Base-by-base conservation (phyloP, 768 basidiomycete species). In the Macrolepiota fuliginosa region DNA sequence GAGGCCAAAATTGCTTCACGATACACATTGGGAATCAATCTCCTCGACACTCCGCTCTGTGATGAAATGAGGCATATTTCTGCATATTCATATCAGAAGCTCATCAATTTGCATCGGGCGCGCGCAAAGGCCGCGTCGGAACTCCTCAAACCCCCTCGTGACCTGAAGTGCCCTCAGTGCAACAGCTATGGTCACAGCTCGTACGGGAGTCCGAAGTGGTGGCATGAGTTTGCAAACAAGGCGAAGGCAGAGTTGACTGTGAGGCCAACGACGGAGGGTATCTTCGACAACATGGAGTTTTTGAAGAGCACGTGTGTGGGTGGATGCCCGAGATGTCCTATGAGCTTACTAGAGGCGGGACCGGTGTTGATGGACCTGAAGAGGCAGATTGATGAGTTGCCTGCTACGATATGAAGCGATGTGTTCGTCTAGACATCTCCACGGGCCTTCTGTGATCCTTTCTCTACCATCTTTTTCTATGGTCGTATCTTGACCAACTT, bases 31-130 rank as follows among this genome's bases (percentile, higher is more conserved):
- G 67, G 69, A 54, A 70, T 80, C 27, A 78, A 84, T 58, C 70
- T 90, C 57, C 75, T 87, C 24, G 83, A 85, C 36, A 78, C 77
- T 22, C 81, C 85, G 0, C 76, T 87, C 3, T 81, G 76, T 47
- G 84, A 86, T 0, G 90, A 90, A 62, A 78, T 88, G 64, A 83
- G 82, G 65, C 76, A 82, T 70, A 87, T 91, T 67, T 79, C 83
- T 1, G 90, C 87, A 13, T 84, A 81, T 64, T 80, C 85, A 19
- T 91, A 89, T 66, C 84, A 88, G 66, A 83, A 79, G 7, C 81
- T 91, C 52, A 77, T 90, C 39, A 74, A 80, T n/a, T 79, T 90
- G 22, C 88, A 90, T 67, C 80, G 78, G 24, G 73, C 73, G 5
- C 85, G 89, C 6, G 77, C 79, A 0, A 69, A 73, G 9, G 80